A percentile compares a stretch with the other conserved stretches of the same genome.
Evolutionary conservation across 2,329 filamentous ascomycete genomes (phyloP).

Genomic region (Cercospora sesami): DNA sequence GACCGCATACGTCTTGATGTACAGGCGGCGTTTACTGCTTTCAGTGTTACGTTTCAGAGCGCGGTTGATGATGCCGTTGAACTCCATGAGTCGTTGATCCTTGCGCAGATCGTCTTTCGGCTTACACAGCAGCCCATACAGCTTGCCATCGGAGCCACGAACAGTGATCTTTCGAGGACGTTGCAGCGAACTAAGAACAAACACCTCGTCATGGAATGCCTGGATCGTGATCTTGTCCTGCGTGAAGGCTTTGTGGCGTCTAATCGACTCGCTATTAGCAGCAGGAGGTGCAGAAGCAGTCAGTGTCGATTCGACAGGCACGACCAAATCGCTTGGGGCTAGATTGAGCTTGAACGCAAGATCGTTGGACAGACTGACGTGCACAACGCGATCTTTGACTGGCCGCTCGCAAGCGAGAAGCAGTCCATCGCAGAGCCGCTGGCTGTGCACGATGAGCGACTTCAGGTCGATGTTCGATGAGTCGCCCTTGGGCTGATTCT

Average conservation of each 20-base stretch:
- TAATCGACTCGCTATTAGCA: constrained; percentile 67
- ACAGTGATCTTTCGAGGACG: constrained; percentile 88
- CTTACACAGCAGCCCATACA: constrained; percentile 90
- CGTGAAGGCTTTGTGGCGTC: constrained; percentile 79
- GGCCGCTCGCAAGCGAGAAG: constrained; percentile 77
- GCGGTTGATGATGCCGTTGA: constrained; percentile 97
- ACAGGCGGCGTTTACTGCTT: constrained; percentile 83
- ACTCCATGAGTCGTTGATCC: constrained; percentile 98
- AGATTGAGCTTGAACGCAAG: constrained; percentile 81
- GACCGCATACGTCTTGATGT: constrained; percentile 96
- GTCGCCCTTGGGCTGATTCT: constrained; percentile 58
- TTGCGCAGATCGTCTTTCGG: constrained; percentile 97
- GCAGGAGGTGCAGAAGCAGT: constrained; percentile 75
- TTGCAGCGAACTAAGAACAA: constrained; percentile 87
- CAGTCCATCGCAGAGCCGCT: constrained; percentile 79
- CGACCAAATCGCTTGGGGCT: constrained; percentile 80
- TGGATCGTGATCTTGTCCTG: constrained; percentile 81
- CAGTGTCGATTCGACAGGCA: constrained; percentile 82
- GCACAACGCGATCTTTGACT: constrained; percentile 67
- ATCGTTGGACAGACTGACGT: constrained; percentile 74
- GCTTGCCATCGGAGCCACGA: constrained; percentile 81
- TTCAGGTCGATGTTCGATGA: constrained; percentile 62
- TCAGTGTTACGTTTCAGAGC: constrained; percentile 89
- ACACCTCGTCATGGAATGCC: constrained; percentile 79
- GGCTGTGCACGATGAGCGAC: constrained; percentile 71